These are phyloP conservation scores for Saturnispora ahearnii DNA, from an alignment of 805 yeast species.

Conservation along the genomic window DNA sequence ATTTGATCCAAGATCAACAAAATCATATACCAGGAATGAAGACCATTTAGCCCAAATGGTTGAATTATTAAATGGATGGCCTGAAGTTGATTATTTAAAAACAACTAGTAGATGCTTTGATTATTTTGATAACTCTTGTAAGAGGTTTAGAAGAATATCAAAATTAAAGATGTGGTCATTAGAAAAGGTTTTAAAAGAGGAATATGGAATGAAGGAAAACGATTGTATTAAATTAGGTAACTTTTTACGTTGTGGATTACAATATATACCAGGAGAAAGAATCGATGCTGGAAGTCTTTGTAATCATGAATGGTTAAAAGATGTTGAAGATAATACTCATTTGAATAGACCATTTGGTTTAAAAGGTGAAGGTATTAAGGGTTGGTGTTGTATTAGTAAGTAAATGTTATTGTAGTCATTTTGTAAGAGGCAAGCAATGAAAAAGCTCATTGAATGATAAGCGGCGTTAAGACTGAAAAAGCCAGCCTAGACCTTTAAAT, in stretches of 20 bases:
- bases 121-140: conserved; percentile 31
- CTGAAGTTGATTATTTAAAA: conserved; percentile 31
- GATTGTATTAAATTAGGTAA: conserved; percentile 34
- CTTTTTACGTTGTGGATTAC: conserved; percentile 43
- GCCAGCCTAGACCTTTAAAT: too few species aligned
- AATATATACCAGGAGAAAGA: conserved; percentile 39
- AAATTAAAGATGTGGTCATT: conserved; percentile 45
- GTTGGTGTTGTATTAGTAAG: conserved; percentile 11
- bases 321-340: conserved; percentile 18
- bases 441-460: too few species aligned
- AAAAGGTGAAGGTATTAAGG: conserved; percentile 28
- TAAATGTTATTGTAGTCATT: neutral
- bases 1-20: conserved; percentile 50
- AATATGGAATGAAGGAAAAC: conserved; percentile 37
- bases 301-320: conserved; percentile 45
- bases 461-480: too few species aligned
- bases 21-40: conserved; percentile 42
- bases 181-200: conserved; percentile 38
- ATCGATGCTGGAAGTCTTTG: conserved; percentile 47
- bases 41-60: conserved; percentile 57
- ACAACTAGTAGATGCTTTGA: conserved; percentile 33
- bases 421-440: too few species aligned
- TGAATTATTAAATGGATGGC: conserved; percentile 36
- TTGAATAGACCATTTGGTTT: conserved; percentile 23
- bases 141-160: conserved; percentile 34